These are phyloP conservation scores for Colletotrichum truncatum DNA, from an alignment of 2,329 filamentous ascomycete genomes.

Conservation along the genomic window DNA sequence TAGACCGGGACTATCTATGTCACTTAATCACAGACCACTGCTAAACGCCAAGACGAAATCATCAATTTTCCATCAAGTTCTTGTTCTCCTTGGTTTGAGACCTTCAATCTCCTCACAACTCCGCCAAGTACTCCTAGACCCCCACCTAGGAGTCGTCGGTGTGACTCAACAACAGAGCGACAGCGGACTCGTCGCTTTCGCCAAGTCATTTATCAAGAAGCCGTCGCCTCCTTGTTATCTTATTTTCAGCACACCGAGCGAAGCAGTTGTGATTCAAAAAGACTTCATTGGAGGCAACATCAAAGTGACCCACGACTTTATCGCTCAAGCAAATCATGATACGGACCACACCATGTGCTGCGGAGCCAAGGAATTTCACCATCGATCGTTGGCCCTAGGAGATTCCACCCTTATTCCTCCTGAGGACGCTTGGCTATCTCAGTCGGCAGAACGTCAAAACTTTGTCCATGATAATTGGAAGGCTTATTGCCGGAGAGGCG, in stretches of 20 bases:
- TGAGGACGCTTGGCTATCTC: not conserved
- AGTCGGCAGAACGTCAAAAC: slow-evolving; percentile 34
- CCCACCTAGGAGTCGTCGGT: not conserved
- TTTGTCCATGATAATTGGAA: slow-evolving; percentile 40
- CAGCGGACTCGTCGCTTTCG: not conserved
- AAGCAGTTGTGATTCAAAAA: slow-evolving; percentile 63
- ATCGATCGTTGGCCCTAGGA: not conserved
- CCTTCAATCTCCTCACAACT: slow-evolving; percentile 62
- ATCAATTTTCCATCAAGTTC: slow-evolving; percentile 56
- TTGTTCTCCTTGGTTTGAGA: slow-evolving; percentile 62
- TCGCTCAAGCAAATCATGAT: slow-evolving; percentile 67
- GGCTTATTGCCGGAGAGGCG: slow-evolving; percentile 24
- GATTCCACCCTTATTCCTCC: not conserved
- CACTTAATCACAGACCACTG: slow-evolving; percentile 59
- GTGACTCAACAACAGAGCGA: not conserved
- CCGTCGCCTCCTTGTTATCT: slow-evolving; percentile 65
- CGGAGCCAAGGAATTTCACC: not conserved
- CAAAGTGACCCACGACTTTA: slow-evolving; percentile 55
- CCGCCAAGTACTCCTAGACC: slow-evolving; percentile 41
- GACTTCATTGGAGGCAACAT: slow-evolving; percentile 56
- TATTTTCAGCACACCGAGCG: slow-evolving; percentile 58
- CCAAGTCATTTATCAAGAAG: slow-evolving; percentile 40
- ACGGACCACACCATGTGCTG: slow-evolving; percentile 28
- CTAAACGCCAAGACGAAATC: slow-evolving; percentile 52
- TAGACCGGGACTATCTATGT: slow-evolving; percentile 53